Evolutionary conservation across 306 rosid genomes (phyloP), one percentile per base, ranked within the genome.

Genomic region (Aeschynomene evenia): DNA sequence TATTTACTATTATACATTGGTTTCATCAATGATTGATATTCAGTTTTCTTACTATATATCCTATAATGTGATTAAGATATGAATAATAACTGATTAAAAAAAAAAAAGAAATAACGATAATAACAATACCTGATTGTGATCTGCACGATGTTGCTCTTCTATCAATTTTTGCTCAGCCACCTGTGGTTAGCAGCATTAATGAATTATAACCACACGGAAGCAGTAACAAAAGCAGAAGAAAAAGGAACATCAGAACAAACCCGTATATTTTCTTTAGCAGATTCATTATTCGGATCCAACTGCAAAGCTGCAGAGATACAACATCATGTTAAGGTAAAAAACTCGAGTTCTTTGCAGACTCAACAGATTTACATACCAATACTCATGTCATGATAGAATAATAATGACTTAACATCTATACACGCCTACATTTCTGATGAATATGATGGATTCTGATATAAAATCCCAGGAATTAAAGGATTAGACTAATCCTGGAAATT

Each of bases 241-340:
- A 51, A 76, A 57, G 33, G 49, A 52, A 66, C 23, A 50, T 23
- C 26, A 56, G 82, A 70, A 85, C 91, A 71, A 70, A 93, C 98
- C 89, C 53, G 79, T 37, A 90, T 80, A 79, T 93, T 93, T 78
- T 93, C 98, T 79, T 75, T 85, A 81, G 86, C 89, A 79, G 88
- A 73, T 68, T 88, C 94, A 31, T 90, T 93, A 78, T 63, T 81
- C 37, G 97, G 98, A 82, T 93, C 96, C 91, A 90, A 79, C 64
- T 61, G 86, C 91, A 93, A 76, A 63, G 97, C 98, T 93, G 89
- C 76, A 80, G 19, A 71, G 39, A 63, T 11, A 77, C 63, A 68
- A 64, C 46, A 62, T 66, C 73, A 70, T 55, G 56, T 73, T 54
- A 75, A 56, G 34, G 52, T 34, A 8, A 21, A 78, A 74, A 68